A percentile compares a stretch with the other conserved stretches of the same genome.
Evolutionary conservation across 1,284 basidiomycete genomes (phyloP).

Genomic region (Rhodotorula mucilaginosa): DNA sequence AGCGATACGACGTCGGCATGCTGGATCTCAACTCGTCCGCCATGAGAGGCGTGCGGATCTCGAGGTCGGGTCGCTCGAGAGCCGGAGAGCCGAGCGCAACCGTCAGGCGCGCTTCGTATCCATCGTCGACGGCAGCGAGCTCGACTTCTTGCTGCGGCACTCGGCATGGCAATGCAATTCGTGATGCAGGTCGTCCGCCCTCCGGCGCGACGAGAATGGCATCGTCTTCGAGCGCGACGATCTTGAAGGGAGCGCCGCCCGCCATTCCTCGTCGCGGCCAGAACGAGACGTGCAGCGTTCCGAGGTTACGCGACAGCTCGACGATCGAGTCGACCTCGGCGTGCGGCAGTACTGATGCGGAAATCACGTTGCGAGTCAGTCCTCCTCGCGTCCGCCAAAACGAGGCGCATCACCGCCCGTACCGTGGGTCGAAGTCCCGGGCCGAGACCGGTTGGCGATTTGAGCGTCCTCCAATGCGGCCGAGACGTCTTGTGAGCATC

Average conservation of each 20-base stretch:
- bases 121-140: slow-evolving; percentile 47
- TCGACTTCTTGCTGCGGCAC: slow-evolving; percentile 57
- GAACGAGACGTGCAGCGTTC: slow-evolving; percentile 40
- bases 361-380: background rate
- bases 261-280: slow-evolving; percentile 16
- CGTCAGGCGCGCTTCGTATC: slow-evolving; percentile 69
- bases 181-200: slow-evolving; percentile 39
- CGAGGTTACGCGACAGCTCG: slow-evolving; percentile 43
- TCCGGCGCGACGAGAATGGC: slow-evolving; percentile 47
- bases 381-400: no score
- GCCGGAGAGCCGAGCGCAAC: slow-evolving; percentile 42
- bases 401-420: background rate
- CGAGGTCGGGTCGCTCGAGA: slow-evolving; percentile 45
- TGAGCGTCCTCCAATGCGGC: background rate
- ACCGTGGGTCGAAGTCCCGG: background rate
- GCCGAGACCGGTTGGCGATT: background rate
- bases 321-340: slow-evolving; percentile 32
- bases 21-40: slow-evolving; percentile 34
- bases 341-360: slow-evolving; percentile 12
- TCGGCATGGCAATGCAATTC: slow-evolving; percentile 64
- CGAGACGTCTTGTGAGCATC: background rate
- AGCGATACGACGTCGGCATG: slow-evolving; percentile 63
- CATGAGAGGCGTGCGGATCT: slow-evolving; percentile 42
- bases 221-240: slow-evolving; percentile 59
- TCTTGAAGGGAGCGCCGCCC: slow-evolving; percentile 12